A percentile compares a stretch with the other conserved stretches of the same genome.
These are phyloP conservation scores for Papiliotrema fonsecae DNA, from an alignment of 1,284 basidiomycete species.

Conservation along the genomic window DNA sequence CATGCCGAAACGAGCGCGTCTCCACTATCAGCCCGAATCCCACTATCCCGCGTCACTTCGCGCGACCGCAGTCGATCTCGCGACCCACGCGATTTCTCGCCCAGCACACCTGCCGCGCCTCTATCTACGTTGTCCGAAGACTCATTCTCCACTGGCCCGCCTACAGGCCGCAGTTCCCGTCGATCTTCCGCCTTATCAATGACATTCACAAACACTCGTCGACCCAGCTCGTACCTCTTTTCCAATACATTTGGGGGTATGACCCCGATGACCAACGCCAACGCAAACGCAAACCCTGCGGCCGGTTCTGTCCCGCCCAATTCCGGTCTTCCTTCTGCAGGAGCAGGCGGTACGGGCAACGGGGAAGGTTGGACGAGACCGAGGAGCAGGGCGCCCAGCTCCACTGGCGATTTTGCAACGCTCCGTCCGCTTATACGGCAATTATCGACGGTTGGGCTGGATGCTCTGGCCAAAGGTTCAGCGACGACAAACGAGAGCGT, in stretches of 20 bases:
- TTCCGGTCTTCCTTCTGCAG: background rate
- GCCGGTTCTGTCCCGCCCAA: background rate
- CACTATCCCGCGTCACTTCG: background rate
- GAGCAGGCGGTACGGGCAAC: background rate
- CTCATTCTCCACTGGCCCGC: constrained; percentile 11
- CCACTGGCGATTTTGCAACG: constrained; percentile 4
- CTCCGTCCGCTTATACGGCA: constrained; percentile 24
- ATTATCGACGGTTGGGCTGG: constrained; percentile 20
- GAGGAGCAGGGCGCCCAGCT: constrained; percentile 13
- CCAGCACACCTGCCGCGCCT: constrained; percentile 18
- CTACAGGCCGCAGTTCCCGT: background rate
- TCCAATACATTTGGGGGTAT: constrained; percentile 32
- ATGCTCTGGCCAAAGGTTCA: constrained; percentile 11
- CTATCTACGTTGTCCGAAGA: constrained; percentile 23
- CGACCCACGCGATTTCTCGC: constrained; percentile 8
- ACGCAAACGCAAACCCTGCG: background rate
- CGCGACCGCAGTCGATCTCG: background rate
- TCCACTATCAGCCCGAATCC: background rate
- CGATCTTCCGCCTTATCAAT: constrained; percentile 16
- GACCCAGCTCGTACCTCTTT: constrained; percentile 39
- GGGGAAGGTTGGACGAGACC: constrained; percentile 7
- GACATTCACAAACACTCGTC: constrained; percentile 12
- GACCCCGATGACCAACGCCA: constrained; percentile 27
- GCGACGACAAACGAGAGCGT: background rate
- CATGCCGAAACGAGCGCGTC: background rate